Percentiles rank a stretch among this genome's conserved stretches.
Conservation (phyloP, 306 rosid genomes). For the Acmispon strigosus region DNA sequence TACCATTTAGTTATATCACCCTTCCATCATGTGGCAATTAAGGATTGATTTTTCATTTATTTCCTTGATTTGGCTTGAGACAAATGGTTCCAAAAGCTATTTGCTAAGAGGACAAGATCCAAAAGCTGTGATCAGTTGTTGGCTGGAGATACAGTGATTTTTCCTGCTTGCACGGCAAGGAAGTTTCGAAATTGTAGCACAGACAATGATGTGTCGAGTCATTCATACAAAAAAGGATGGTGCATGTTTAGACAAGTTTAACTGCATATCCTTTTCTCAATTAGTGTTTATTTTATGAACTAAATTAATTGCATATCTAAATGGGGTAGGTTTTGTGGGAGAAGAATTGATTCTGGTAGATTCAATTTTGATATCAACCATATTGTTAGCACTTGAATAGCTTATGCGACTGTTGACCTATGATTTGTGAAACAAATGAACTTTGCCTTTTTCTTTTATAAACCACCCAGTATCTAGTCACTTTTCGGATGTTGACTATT, state of each 20-base stretch:
- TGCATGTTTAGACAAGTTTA: neutral
- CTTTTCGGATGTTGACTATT: too few species aligned
- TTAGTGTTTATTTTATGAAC: neutral
- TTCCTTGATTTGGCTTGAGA: neutral
- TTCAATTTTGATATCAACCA: too few species aligned
- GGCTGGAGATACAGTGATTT: neutral
- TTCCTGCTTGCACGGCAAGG: slow-evolving; percentile 9
- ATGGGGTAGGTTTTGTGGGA: too few species aligned
- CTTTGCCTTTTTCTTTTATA: too few species aligned
- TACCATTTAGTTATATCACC: neutral
- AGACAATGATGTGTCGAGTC: slow-evolving; percentile 12
- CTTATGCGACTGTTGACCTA: too few species aligned
- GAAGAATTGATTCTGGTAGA: too few species aligned
- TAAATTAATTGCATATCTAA: too few species aligned
- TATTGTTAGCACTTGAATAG: too few species aligned
- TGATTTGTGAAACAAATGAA: too few species aligned
- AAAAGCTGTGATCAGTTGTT: neutral
- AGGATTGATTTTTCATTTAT: neutral
- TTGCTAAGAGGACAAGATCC: neutral
- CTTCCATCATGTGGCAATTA: slow-evolving; percentile 15
- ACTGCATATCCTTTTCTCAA: neutral
- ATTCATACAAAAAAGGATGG: neutral
- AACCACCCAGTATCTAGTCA: too few species aligned
- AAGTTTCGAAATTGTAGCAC: neutral
- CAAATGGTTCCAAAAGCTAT: neutral